phyloP scores from a whole-genome alignment of 2,329 filamentous ascomycete genomes.

The Microcyclospora tardicrescens region DNA sequence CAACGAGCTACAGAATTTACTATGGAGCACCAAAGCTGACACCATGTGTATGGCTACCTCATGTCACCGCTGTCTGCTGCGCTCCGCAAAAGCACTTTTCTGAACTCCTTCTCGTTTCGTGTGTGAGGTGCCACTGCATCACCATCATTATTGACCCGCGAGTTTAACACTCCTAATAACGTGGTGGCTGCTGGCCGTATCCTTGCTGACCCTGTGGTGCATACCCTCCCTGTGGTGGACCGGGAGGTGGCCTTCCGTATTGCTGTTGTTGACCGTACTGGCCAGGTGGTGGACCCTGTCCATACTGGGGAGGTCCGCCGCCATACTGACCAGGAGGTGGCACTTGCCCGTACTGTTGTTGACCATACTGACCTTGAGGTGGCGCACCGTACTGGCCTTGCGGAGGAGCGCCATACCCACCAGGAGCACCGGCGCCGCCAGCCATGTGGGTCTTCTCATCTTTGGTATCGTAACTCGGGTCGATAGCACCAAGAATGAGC shows the following conservation, averaged over 20 bases:
- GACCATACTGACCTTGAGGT: slow-evolving; percentile 14
- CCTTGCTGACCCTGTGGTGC: background rate
- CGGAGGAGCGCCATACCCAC: slow-evolving; percentile 20
- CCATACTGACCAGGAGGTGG: slow-evolving; percentile 16
- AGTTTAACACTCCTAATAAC: background rate
- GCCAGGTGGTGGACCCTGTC: slow-evolving; percentile 12
- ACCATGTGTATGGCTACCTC: too few species aligned
- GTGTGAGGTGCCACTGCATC: too few species aligned
- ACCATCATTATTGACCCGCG: too few species aligned
- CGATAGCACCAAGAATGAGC: slow-evolving; percentile 54
- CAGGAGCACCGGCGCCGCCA: slow-evolving; percentile 23
- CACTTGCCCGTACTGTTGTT: slow-evolving; percentile 13
- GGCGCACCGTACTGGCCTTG: slow-evolving; percentile 18
- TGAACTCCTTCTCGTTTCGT: too few species aligned
- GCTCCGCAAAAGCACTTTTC: too few species aligned
- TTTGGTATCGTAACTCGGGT: slow-evolving; percentile 51
- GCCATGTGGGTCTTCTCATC: slow-evolving; percentile 40
- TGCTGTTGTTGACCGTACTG: slow-evolving; percentile 6
- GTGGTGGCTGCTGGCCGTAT: slow-evolving; percentile 6
- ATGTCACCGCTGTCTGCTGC: too few species aligned
- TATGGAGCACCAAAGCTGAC: too few species aligned
- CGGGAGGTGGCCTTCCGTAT: slow-evolving; percentile 5
- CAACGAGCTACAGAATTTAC: too few species aligned
- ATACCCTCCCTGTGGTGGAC: background rate
- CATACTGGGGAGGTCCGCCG: slow-evolving; percentile 8